Conservation (phyloP, 202 grass and related monocot species). For the Setaria italica region DNA sequence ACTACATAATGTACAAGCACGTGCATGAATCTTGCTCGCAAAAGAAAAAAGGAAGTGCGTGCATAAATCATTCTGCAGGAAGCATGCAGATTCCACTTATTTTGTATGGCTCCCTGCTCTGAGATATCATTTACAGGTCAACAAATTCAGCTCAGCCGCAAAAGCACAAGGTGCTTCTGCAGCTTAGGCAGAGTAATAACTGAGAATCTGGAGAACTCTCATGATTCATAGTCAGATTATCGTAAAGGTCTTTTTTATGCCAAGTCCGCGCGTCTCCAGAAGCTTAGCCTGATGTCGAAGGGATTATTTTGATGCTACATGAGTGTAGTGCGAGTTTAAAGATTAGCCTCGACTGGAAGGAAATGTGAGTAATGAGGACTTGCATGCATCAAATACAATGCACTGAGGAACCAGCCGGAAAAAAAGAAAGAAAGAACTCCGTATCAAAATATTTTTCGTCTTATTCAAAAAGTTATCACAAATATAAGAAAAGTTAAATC, state of each 20-base stretch:
- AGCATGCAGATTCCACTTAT: not conserved
- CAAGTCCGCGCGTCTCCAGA: not conserved
- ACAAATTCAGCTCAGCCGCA: not conserved
- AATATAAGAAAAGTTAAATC: too few relatives aligned
- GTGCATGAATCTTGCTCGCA: not conserved
- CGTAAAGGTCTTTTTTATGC: not conserved
- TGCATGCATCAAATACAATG: too few relatives aligned
- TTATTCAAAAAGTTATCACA: too few relatives aligned
- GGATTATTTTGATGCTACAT: too few relatives aligned
- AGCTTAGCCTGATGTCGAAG: too few relatives aligned
- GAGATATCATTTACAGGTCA: not conserved
- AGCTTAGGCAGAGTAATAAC: not conserved
- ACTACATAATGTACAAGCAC: not conserved
- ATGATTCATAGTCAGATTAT: too few relatives aligned
- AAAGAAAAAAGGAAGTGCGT: not conserved
- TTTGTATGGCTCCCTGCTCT: not conserved
- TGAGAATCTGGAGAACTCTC: not conserved
- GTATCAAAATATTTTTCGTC: too few relatives aligned
- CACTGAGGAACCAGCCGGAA: too few relatives aligned
- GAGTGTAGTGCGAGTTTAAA: too few relatives aligned
- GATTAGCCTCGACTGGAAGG: too few relatives aligned
- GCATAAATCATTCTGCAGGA: not conserved
- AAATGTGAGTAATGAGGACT: too few relatives aligned
- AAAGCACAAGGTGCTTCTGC: not conserved
- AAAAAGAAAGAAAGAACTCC: too few relatives aligned